Conservation (phyloP, 768 basidiomycete species). For the Cantharellus cinnabarinus region DNA sequence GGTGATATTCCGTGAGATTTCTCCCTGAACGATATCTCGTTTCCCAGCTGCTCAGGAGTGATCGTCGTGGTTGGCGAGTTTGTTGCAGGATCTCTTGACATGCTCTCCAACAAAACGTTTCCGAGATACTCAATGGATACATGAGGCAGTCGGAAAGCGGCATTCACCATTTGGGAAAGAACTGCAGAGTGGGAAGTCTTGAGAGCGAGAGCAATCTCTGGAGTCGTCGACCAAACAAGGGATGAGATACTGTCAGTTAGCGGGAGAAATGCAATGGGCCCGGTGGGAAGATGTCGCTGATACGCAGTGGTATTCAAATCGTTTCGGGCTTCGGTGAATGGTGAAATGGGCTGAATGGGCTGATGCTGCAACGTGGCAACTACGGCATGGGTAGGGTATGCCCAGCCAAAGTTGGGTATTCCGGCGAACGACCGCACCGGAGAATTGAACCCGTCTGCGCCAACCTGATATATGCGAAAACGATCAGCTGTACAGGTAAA, state of each 20-base stretch:
- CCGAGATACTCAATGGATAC: conserved; percentile 51
- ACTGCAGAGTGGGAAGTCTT: conserved; percentile 42
- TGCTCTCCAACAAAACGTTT: conserved; percentile 34
- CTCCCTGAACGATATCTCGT: conserved; percentile 59
- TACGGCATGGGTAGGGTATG: conserved; percentile 72
- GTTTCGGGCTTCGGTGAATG: conserved; percentile 24
- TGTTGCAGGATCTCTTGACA: conserved; percentile 9
- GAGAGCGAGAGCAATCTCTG: conserved; percentile 51
- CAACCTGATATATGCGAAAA: conserved; percentile 33
- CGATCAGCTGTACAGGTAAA: neutral
- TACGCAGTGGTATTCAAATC: conserved; percentile 44
- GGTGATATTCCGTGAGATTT: conserved; percentile 41
- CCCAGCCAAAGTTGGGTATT: conserved; percentile 79
- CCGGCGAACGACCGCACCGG: conserved; percentile 74
- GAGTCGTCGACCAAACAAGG: conserved; percentile 85
- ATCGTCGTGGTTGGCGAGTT: conserved; percentile 12
- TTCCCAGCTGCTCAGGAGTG: conserved; percentile 27
- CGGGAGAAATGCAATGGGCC: conserved; percentile 89
- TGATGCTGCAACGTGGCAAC: conserved; percentile 73
- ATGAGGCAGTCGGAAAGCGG: conserved; percentile 70
- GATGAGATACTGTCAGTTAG: conserved; percentile 52
- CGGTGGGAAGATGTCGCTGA: conserved; percentile 87
- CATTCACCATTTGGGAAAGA: conserved; percentile 63
- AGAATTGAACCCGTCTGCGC: conserved; percentile 90
- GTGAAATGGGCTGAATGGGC: conserved; percentile 18